Conservation (phyloP, 176 grass and related monocot genomes). For the Chrysopogon serrulatus region DNA sequence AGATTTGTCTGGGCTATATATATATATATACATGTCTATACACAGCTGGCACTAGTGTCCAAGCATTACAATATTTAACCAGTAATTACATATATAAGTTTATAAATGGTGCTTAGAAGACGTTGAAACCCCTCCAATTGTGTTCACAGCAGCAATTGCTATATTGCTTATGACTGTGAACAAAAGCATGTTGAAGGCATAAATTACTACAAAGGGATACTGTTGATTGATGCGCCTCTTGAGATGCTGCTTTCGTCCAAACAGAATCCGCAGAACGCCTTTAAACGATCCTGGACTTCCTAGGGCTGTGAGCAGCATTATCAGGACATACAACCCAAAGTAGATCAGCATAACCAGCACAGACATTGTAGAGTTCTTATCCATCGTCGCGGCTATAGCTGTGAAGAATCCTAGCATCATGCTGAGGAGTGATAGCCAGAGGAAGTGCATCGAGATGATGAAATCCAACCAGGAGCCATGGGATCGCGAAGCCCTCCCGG, state of each 20-base stretch:
- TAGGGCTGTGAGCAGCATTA: not conserved
- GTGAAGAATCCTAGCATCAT: constrained; percentile 43
- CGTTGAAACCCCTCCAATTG: not conserved
- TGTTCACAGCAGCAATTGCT: not conserved
- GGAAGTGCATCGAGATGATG: constrained; percentile 23
- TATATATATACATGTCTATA: no score
- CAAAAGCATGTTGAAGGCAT: constrained; percentile 1
- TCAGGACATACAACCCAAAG: not conserved
- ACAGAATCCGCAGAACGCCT: not conserved
- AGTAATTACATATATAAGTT: no score
- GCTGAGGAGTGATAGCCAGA: constrained; percentile 37
- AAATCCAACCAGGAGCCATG: constrained; percentile 23
- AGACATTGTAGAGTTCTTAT: not conserved
- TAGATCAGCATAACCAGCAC: not conserved
- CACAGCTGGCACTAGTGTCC: no score
- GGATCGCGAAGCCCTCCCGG: not conserved
- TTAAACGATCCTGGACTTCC: not conserved
- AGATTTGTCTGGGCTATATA: no score
- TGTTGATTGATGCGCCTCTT: constrained; percentile 14
- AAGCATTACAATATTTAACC: no score
- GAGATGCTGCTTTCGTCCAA: not conserved
- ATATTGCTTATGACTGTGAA: constrained; percentile 7
- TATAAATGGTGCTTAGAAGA: not conserved
- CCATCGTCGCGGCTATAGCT: not conserved
- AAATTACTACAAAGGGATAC: not conserved